Evolutionary conservation across 2,329 filamentous ascomycete species (phyloP).

Genomic region (Calonectria pauciramosa): DNA sequence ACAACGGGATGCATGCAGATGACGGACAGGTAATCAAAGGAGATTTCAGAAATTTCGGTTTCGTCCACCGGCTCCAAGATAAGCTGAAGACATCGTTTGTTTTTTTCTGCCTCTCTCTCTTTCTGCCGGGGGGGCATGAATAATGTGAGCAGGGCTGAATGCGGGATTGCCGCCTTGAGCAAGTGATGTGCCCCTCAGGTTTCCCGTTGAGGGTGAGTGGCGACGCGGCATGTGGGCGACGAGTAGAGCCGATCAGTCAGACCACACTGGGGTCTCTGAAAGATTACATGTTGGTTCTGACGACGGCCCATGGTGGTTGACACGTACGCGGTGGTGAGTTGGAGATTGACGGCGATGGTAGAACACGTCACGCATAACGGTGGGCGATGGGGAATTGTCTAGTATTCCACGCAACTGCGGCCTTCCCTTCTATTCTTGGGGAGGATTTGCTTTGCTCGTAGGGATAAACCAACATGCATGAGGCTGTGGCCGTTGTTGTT

Average conservation of each 20-base stretch:
- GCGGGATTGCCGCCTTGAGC: constrained; percentile 1
- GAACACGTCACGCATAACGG: not conserved
- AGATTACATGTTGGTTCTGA: not conserved
- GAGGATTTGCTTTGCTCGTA: not conserved
- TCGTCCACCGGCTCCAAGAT: not conserved
- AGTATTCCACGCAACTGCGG: not conserved
- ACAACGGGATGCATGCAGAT: not conserved
- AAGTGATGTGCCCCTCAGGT: not conserved
- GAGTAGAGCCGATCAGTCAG: constrained; percentile 2
- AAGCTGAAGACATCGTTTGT: not conserved
- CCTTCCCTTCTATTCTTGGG: not conserved
- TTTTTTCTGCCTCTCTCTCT: not conserved
- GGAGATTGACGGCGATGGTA: not conserved
- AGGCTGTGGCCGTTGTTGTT: not conserved
- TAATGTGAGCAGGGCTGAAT: not conserved
- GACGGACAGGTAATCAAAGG: constrained; percentile 2
- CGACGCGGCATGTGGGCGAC: constrained; percentile 6
- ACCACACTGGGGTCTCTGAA: constrained; percentile 6
- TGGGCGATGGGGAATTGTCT: not conserved
- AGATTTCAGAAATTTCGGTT: not conserved
- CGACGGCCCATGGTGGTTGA: not conserved
- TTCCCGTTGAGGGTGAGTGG: not conserved
- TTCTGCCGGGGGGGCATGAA: not conserved
- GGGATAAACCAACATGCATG: not conserved
- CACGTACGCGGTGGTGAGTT: not conserved